Conservation (phyloP, 2,329 filamentous ascomycete species). For the Trichoderma koningii region DNA sequence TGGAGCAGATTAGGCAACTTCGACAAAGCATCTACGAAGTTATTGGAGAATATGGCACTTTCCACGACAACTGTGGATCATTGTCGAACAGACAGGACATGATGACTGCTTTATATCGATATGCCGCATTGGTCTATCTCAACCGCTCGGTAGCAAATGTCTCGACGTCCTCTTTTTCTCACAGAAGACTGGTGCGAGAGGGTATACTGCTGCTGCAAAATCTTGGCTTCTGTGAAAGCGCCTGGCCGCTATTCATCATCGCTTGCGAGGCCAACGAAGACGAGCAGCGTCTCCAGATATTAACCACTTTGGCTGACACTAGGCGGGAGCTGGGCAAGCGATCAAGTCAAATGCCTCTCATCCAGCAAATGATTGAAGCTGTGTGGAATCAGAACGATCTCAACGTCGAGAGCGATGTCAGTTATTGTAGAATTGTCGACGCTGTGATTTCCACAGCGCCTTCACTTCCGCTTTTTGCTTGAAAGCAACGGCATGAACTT, state of each 20-base stretch:
- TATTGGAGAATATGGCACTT: slow-evolving; percentile 23
- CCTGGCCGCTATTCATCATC: slow-evolving; percentile 26
- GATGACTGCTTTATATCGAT: slow-evolving; percentile 19
- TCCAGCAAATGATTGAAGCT: slow-evolving; percentile 20
- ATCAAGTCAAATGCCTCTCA: slow-evolving; percentile 13
- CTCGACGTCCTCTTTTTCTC: slow-evolving; percentile 14
- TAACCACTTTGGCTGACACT: slow-evolving; percentile 17
- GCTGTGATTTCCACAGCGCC: slow-evolving; percentile 25
- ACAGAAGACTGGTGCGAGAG: slow-evolving; percentile 22
- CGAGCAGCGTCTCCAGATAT: slow-evolving; percentile 24
- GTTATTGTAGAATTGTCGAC: slow-evolving; percentile 17
- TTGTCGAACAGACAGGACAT: slow-evolving; percentile 15
- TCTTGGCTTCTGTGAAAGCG: slow-evolving; percentile 23
- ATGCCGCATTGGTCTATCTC: slow-evolving; percentile 25
- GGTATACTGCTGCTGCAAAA: slow-evolving; percentile 23
- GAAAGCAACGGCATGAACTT: not conserved
- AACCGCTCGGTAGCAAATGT: slow-evolving; percentile 20
- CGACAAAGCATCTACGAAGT: slow-evolving; percentile 4
- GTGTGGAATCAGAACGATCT: slow-evolving; percentile 28
- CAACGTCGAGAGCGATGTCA: slow-evolving; percentile 12
- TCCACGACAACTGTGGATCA: slow-evolving; percentile 5
- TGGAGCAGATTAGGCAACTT: slow-evolving; percentile 16
- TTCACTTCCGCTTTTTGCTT: slow-evolving; percentile 17
- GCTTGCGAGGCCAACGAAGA: slow-evolving; percentile 26
- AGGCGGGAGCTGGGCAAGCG: slow-evolving; percentile 10